These are phyloP conservation scores for Phytophthora pseudosyringae DNA, from an alignment of 352 stramenopile species.

Conservation along the genomic window DNA sequence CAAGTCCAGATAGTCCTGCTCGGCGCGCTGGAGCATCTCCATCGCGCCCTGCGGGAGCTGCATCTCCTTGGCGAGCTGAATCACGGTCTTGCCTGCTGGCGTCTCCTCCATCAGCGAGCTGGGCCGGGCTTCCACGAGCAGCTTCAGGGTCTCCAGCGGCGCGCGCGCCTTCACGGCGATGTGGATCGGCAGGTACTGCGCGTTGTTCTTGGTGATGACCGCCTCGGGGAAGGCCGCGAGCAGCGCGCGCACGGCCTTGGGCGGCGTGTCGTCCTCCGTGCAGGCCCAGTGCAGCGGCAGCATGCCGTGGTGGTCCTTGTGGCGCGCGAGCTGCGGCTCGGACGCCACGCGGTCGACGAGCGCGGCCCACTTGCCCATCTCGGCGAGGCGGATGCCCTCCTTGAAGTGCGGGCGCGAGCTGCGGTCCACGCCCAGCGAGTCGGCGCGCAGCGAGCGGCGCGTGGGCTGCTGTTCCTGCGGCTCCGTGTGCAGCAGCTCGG, in stretches of 20 bases:
- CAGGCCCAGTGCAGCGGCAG: conserved; percentile 86
- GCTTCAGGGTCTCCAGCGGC: conserved; percentile 51
- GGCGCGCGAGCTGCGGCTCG: conserved; percentile 71
- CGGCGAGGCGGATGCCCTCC: conserved; percentile 78
- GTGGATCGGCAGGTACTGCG: conserved; percentile 84
- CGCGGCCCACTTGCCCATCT: conserved; percentile 81
- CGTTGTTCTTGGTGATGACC: conserved; percentile 83
- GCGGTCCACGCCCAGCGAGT: conserved; percentile 43
- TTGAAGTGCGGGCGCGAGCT: conserved; percentile 73
- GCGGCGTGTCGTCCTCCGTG: conserved; percentile 78
- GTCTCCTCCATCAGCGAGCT: conserved; percentile 78
- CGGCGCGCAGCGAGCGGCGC: conserved; percentile 23
- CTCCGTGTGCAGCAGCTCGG: conserved; percentile 14
- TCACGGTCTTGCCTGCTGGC: conserved; percentile 70
- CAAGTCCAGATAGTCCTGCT: conserved; percentile 74
- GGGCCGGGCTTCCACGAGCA: conserved; percentile 71
- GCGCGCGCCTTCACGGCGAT: conserved; percentile 76
- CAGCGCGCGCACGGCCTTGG: conserved; percentile 62
- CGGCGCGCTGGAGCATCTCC: conserved; percentile 69
- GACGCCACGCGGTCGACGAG: conserved; percentile 63
- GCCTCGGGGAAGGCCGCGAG: conserved; percentile 77
- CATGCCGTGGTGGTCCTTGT: conserved; percentile 88
- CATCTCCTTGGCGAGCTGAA: conserved; percentile 70
- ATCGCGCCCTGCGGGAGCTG: conserved; percentile 51
- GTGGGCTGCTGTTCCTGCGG: conserved; percentile 12